Percentiles rank a stretch among this genome's conserved stretches.
Conservation (phyloP, 176 grass and related monocot genomes). For the Lolium rigidum region DNA sequence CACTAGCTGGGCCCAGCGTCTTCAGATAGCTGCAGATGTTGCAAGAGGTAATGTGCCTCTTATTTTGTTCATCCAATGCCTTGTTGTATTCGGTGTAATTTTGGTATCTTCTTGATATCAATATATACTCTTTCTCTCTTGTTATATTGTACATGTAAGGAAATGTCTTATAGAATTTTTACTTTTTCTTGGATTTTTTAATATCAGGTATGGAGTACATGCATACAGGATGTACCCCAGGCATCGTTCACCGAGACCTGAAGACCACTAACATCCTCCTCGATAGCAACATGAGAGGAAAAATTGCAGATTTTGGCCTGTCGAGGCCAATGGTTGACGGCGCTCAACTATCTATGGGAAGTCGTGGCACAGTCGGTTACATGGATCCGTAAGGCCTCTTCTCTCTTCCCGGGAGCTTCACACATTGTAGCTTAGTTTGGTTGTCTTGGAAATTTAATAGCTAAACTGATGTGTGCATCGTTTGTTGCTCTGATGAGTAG, state of each 20-base stretch:
- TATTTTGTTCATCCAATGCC: neutral
- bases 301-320: slow-evolving; percentile 85
- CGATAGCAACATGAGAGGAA: slow-evolving; percentile 77
- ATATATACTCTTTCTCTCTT: no score
- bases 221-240: slow-evolving; percentile 81
- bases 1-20: slow-evolving; percentile 78
- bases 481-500: slow-evolving; percentile 37
- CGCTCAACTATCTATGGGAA: slow-evolving; percentile 70
- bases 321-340: slow-evolving; percentile 65
- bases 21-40: slow-evolving; percentile 90
- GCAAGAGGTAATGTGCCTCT: slow-evolving; percentile 63
- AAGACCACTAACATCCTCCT: slow-evolving; percentile 92
- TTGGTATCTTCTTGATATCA: no score
- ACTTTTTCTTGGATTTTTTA: neutral
- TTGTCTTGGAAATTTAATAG: neutral
- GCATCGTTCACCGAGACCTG: slow-evolving; percentile 81
- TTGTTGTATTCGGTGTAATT: no score
- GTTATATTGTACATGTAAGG: neutral
- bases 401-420: neutral
- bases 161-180: neutral
- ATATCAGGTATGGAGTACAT: slow-evolving; percentile 88
- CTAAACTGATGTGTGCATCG: neutral
- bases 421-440: neutral
- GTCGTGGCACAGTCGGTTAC: slow-evolving; percentile 80
- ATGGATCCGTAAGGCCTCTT: slow-evolving; percentile 69